These are phyloP conservation scores for Euphrasia arctica DNA, from an alignment of 305 asterid species.

Conservation along the genomic window DNA sequence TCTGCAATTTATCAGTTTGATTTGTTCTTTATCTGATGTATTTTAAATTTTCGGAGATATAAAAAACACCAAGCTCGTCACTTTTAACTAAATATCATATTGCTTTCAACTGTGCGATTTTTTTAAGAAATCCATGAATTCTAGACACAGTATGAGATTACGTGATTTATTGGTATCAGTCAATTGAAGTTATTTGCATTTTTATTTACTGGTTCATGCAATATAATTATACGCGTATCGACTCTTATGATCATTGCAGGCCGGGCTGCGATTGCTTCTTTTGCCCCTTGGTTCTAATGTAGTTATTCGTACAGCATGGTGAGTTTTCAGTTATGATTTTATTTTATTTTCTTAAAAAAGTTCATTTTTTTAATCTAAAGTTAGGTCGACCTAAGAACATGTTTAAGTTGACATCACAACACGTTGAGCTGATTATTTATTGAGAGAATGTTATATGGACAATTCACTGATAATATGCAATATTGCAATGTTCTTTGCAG, in stretches of 20 bases:
- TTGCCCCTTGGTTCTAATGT: conserved; percentile 71
- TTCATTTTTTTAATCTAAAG: not conserved
- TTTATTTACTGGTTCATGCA: conserved; percentile 10
- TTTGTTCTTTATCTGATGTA: not conserved
- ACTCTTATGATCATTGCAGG: conserved; percentile 41
- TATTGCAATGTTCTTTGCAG: conserved; percentile 41
- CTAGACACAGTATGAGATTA: not conserved
- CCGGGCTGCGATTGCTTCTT: conserved; percentile 65
- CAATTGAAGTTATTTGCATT: conserved; percentile 19
- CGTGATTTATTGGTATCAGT: conserved; percentile 3
- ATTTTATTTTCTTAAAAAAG: too few relatives aligned
- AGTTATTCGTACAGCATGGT: conserved; percentile 80
- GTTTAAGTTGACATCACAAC: not conserved
- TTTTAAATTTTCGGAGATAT: not conserved
- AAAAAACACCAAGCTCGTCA: not conserved
- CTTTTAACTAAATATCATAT: not conserved
- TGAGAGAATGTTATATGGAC: conserved; percentile 8
- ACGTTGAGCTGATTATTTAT: too few relatives aligned
- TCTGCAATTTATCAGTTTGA: conserved; percentile 10
- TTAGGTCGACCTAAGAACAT: not conserved
- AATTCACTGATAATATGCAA: conserved; percentile 16
- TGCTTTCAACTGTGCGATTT: conserved; percentile 3
- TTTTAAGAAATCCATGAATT: conserved; percentile 12
- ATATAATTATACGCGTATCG: conserved; percentile 18
- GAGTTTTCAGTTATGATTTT: conserved; percentile 31